phyloP scores from a whole-genome alignment of 2,329 filamentous ascomycete species.

The Colletotrichum eleusines region DNA sequence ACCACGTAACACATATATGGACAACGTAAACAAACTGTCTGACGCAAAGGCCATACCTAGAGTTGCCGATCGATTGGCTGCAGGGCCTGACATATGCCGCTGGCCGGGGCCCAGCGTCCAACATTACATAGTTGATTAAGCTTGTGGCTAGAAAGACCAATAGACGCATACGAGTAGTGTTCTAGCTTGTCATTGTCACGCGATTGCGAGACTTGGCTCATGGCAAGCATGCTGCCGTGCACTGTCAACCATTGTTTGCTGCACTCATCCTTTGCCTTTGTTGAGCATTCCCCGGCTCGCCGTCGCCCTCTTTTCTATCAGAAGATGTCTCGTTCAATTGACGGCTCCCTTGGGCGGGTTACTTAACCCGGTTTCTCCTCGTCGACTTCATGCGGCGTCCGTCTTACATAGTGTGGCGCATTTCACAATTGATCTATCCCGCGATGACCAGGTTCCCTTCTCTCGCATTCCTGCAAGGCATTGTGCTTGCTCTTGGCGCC shows the following conservation, averaged over 20 bases:
- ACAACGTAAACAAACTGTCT: neutral
- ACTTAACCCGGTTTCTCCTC: neutral
- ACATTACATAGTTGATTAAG: neutral
- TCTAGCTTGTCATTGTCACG: neutral
- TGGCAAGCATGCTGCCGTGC: neutral
- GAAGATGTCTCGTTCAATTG: neutral
- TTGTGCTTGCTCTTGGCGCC: neutral
- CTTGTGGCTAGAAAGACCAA: neutral
- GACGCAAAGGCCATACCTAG: neutral
- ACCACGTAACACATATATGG: neutral
- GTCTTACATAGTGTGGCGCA: neutral
- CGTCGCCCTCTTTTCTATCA: neutral
- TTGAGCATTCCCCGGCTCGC: neutral
- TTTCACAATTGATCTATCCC: too few species aligned
- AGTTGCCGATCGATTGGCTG: neutral
- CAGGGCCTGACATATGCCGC: neutral
- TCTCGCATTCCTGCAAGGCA: neutral
- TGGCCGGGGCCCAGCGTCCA: neutral
- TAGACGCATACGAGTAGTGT: neutral
- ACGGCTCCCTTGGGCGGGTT: neutral
- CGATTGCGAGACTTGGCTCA: neutral
- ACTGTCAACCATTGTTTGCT: slow-evolving; percentile 7
- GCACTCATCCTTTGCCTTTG: slow-evolving; percentile 7
- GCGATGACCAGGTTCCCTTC: neutral
- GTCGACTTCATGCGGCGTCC: neutral